Conservation (phyloP, 306 rosid genomes). For the Dalbergia oliveri region DNA sequence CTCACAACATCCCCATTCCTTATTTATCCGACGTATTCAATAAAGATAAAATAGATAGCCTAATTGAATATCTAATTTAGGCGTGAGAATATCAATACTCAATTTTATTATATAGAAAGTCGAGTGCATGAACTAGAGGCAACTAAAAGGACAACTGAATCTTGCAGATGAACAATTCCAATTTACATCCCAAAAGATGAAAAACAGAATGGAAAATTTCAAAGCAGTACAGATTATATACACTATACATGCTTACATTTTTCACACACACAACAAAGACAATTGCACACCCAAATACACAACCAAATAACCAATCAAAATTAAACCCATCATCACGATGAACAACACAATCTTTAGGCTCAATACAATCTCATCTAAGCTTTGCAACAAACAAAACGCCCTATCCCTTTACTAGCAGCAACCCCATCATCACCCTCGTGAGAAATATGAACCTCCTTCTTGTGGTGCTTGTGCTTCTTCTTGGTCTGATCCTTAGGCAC, state of each 20-base stretch:
- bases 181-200: neutral
- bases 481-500: slow-evolving; percentile 59
- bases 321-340: neutral
- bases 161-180: neutral
- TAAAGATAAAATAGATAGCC: no score
- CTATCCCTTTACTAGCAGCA: slow-evolving; percentile 54
- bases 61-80: no score
- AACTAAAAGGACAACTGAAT: neutral
- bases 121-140: neutral
- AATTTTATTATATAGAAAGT: neutral
- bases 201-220: neutral
- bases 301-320: neutral
- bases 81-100: no score
- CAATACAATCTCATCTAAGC: slow-evolving; percentile 43
- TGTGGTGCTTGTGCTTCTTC: slow-evolving; percentile 47
- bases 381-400: slow-evolving; percentile 67
- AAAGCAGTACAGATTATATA: no score
- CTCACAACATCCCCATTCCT: no score
- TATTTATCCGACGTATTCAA: no score
- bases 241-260: neutral
- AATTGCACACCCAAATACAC: neutral
- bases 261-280: slow-evolving; percentile 10
- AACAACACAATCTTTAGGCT: neutral
- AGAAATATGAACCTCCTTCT: slow-evolving; percentile 46
- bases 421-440: slow-evolving; percentile 39